These are phyloP conservation scores for Tillandsia leiboldiana DNA, from an alignment of 176 grass and related monocot genomes.

Conservation along the genomic window DNA sequence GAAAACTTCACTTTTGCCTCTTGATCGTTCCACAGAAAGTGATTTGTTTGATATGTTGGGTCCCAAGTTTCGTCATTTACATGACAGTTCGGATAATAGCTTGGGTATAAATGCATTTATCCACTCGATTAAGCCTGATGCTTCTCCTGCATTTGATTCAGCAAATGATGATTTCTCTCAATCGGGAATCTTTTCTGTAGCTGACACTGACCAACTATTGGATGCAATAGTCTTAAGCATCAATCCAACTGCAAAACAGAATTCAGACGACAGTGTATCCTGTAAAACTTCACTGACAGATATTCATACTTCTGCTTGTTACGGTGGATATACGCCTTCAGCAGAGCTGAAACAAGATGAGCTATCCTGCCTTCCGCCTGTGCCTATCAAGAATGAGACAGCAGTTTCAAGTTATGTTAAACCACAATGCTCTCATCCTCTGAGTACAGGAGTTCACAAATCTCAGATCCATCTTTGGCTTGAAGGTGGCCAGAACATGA, in stretches of 20 bases:
- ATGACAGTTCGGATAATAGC: constrained; percentile 26
- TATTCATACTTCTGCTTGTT: constrained; percentile 32
- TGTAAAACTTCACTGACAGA: constrained; percentile 50
- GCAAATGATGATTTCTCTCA: constrained; percentile 28
- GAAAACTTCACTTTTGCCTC: constrained; percentile 23
- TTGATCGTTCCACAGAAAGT: constrained; percentile 34
- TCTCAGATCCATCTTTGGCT: constrained; percentile 67
- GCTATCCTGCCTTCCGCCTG: constrained; percentile 19
- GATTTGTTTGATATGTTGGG: constrained; percentile 57
- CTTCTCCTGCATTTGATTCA: constrained; percentile 30
- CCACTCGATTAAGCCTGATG: constrained; percentile 26
- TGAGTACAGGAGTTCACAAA: constrained; percentile 48
- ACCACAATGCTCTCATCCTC: constrained; percentile 34
- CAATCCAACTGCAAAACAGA: constrained; percentile 42
- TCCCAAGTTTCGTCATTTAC: constrained; percentile 35
- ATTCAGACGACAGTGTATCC: constrained; percentile 41
- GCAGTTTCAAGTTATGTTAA: constrained; percentile 38
- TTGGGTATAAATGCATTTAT: constrained; percentile 34
- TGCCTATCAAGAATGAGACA: constrained; percentile 35
- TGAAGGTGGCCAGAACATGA: constrained; percentile 44
- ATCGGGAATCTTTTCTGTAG: constrained; percentile 45
- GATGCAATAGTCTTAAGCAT: constrained; percentile 70
- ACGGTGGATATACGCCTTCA: not conserved
- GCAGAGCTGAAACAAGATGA: constrained; percentile 32
- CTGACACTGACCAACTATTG: constrained; percentile 58